Evolutionary conservation across 2,329 filamentous ascomycete genomes (phyloP).

Genomic region (Trichoderma sp.): DNA sequence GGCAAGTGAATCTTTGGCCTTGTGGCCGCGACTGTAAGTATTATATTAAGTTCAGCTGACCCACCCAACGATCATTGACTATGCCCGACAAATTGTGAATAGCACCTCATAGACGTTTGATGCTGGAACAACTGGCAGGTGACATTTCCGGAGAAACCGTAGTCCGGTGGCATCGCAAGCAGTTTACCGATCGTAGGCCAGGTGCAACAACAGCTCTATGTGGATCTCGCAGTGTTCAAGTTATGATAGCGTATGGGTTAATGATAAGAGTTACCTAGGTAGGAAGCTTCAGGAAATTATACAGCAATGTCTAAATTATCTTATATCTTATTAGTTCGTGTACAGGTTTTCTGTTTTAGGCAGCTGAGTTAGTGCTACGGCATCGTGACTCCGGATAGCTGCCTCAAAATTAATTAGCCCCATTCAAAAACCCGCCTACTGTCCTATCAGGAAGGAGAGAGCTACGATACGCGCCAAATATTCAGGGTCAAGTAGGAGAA

Average conservation of each 20-base stretch:
- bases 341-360: background rate
- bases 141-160: background rate
- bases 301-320: background rate
- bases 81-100: background rate
- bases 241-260: background rate
- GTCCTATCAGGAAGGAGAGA: background rate
- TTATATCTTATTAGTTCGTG: background rate
- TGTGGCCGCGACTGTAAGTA: background rate
- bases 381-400: background rate
- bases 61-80: background rate
- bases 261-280: background rate
- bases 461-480: background rate
- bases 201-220: background rate
- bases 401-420: background rate
- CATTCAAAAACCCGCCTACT: background rate
- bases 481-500: background rate
- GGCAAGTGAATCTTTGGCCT: background rate
- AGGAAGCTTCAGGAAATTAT: background rate
- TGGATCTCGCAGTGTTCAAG: background rate
- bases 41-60: background rate
- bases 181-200: background rate
- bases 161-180: background rate
- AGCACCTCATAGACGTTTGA: background rate
- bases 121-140: background rate
- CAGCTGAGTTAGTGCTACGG: background rate